phyloP scores from a whole-genome alignment of 345 rosid species.

The Lumnitzera littorea region DNA sequence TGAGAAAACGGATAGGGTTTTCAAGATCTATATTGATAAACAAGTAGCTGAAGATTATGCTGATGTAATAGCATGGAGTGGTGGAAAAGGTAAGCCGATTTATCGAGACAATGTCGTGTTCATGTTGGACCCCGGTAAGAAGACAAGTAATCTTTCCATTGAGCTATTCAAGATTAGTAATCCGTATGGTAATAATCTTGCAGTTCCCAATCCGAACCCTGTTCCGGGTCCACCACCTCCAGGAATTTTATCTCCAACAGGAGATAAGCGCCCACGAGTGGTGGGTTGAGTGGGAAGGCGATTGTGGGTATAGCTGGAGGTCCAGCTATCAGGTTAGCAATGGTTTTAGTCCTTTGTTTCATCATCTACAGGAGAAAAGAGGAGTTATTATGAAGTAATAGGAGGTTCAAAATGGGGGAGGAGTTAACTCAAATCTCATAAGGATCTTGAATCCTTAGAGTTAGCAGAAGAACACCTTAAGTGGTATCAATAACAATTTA shows the following conservation, averaged over 20 bases:
- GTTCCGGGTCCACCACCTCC: neutral
- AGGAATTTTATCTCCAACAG: neutral
- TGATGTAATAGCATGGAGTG: slow-evolving; percentile 18
- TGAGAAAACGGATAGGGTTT: neutral
- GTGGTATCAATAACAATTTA: no score
- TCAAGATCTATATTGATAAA: slow-evolving; percentile 20
- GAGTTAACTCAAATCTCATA: no score
- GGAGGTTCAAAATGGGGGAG: no score
- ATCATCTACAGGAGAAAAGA: neutral
- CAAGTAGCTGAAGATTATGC: slow-evolving; percentile 10
- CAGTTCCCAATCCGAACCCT: slow-evolving; percentile 25
- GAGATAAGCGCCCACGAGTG: no score
- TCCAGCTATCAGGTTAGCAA: neutral
- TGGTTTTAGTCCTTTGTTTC: slow-evolving; percentile 1
- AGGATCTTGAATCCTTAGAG: no score
- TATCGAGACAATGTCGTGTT: slow-evolving; percentile 23
- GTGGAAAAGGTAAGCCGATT: slow-evolving; percentile 18
- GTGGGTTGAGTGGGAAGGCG: neutral
- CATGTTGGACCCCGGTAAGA: neutral
- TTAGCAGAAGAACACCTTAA: no score
- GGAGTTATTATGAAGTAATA: no score
- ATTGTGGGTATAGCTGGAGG: neutral
- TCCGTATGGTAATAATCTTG: slow-evolving; percentile 12
- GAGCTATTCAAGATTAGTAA: slow-evolving; percentile 34
- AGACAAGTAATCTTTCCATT: slow-evolving; percentile 13